Conservation (phyloP, 2,329 filamentous ascomycete species). For the Shiraia sp. region DNA sequence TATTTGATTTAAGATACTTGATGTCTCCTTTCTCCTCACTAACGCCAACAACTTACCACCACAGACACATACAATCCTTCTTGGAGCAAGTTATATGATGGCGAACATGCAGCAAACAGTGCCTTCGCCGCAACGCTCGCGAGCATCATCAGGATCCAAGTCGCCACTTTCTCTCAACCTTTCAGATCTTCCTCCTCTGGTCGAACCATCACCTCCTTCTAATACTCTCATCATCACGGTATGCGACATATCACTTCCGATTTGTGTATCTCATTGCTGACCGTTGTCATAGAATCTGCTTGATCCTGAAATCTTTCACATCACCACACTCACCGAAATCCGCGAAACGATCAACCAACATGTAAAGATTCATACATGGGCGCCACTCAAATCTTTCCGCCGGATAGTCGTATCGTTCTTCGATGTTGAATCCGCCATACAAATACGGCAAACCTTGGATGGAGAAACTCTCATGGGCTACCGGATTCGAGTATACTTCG, state of each 20-base stretch:
- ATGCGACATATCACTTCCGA: slow-evolving; percentile 14
- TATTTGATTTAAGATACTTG: slow-evolving; percentile 30
- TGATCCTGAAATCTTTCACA: slow-evolving; percentile 72
- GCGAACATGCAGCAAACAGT: slow-evolving; percentile 35
- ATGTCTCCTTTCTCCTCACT: slow-evolving; percentile 15
- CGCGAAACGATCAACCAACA: slow-evolving; percentile 70
- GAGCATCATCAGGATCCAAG: slow-evolving; percentile 41
- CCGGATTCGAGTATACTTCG: slow-evolving; percentile 49
- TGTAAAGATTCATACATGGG: slow-evolving; percentile 76
- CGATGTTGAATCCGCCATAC: slow-evolving; percentile 69
- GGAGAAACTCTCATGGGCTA: slow-evolving; percentile 72
- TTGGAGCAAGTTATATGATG: slow-evolving; percentile 15
- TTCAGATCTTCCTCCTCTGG: slow-evolving; percentile 69
- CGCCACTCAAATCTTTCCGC: slow-evolving; percentile 79
- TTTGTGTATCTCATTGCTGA: slow-evolving; percentile 12
- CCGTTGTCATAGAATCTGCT: slow-evolving; percentile 61
- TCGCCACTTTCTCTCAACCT: slow-evolving; percentile 72
- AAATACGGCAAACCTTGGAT: slow-evolving; percentile 73
- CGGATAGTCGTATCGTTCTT: slow-evolving; percentile 81
- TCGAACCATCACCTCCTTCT: slow-evolving; percentile 72
- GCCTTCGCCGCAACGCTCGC: slow-evolving; percentile 39
- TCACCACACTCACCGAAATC: slow-evolving; percentile 74
- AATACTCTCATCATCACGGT: slow-evolving; percentile 83
- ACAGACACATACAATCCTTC: slow-evolving; percentile 9
- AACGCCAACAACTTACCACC: slow-evolving; percentile 15